These are phyloP conservation scores for Lactifluus piperatus DNA, from an alignment of 768 basidiomycete genomes.

Conservation along the genomic window DNA sequence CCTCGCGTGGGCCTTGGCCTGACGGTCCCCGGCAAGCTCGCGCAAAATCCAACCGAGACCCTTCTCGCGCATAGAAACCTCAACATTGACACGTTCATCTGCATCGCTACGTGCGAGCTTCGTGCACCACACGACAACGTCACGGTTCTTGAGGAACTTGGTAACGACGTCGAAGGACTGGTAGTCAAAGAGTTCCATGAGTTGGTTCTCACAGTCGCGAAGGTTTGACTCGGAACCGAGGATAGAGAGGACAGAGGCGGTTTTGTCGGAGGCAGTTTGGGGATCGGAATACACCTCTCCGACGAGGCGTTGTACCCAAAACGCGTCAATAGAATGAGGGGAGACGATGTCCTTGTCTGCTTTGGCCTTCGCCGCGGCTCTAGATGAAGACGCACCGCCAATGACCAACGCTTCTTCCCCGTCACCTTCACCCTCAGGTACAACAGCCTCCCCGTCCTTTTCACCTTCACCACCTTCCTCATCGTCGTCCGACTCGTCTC, in stretches of 20 bases:
- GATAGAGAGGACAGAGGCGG: conserved; percentile 71
- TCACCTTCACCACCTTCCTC: conserved; percentile 48
- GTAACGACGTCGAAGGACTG: conserved; percentile 84
- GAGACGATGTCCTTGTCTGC: conserved; percentile 74
- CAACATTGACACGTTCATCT: conserved; percentile 84
- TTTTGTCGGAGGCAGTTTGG: conserved; percentile 88
- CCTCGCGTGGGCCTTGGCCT: conserved; percentile 38
- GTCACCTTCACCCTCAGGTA: conserved; percentile 40
- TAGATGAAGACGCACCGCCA: conserved; percentile 52
- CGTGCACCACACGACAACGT: conserved; percentile 96
- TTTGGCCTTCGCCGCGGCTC: conserved; percentile 38
- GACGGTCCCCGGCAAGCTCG: conserved; percentile 77
- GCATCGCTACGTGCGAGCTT: conserved; percentile 86
- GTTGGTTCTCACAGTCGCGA: conserved; percentile 90
- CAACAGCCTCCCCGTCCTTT: conserved; percentile 36
- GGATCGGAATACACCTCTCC: conserved; percentile 89
- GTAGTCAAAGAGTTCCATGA: conserved; percentile 96
- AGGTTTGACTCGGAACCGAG: conserved; percentile 80
- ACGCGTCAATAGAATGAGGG: conserved; percentile 88
- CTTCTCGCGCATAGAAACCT: conserved; percentile 98
- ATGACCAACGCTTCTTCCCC: conserved; percentile 71
- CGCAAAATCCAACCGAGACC: conserved; percentile 93
- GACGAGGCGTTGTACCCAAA: conserved; percentile 97
- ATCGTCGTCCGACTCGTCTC: conserved; percentile 72
- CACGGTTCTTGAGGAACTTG: conserved; percentile 89